Evolutionary conservation across 2,329 filamentous ascomycete species (phyloP), one percentile per base, ranked within the genome.

Genomic region (Arachnopeziza araneosa): DNA sequence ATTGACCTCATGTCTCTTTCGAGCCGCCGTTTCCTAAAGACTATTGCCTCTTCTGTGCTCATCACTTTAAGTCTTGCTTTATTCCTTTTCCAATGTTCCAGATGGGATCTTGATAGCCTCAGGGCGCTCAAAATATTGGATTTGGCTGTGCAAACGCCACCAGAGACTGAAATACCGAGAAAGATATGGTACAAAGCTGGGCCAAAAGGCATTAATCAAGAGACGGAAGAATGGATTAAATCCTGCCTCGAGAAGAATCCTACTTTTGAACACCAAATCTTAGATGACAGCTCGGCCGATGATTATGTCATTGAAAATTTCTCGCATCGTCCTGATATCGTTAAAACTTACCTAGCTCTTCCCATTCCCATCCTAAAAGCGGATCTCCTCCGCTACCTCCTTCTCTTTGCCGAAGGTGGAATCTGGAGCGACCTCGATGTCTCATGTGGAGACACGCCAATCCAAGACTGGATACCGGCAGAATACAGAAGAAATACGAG

Each of bases 391-490:
- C 74, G 76, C 5, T 76, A 78, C 55, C 63, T 78, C 4, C 66
- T 78, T 23, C 63, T 77, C 0, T 72, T 72, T 56, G 64, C 70
- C 6, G 66, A 77, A 51, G 76, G 76, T 1, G 76, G 76, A 0
- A 66, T 75, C 21, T 78, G 73, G 71, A 73, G 67, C 22, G 76
- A 78, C 52, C 64, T 77, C 14, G 75, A 78, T 59, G 70, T 75
- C 8, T 73, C 70, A 0, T 75, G 72, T 59, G 69, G 73, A 55
- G 67, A 63, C 30, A 51, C 58, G 26, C 65, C 70, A 0, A 72
- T 77, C 26, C 59, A 63, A 7, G 61, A 72, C 1, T 77, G 75
- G 74, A 66, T 78, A 4, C 75, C 75, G 0, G n/a, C 14, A 4
- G 63, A 73, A 50, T 72, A 73, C 52, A 67, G 64, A 22, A 55